Base-by-base conservation (phyloP, 2,329 filamentous ascomycete species). In the Hawksworthiomyces lignivorus region DNA sequence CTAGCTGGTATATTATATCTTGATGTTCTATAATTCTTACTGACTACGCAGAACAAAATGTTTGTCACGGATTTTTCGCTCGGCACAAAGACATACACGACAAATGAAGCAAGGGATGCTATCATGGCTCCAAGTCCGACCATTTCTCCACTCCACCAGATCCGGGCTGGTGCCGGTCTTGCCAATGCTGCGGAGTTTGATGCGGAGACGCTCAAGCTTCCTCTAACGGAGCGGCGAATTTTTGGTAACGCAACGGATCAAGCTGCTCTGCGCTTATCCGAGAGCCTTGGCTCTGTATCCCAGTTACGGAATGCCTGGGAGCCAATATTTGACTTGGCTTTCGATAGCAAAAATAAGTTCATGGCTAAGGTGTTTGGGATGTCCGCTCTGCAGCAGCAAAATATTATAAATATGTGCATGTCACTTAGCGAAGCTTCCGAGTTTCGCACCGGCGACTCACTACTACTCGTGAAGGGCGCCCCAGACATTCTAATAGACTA, bases 281-380 rank as follows among this genome's bases (percentile, higher is more conserved):
- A 88, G 56, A 64, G 65, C 4, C 66, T 87, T 0, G 73, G 73
- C 0, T 63, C 74, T 0, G 75, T 85, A 0, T 60, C 69, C 1
- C 72, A 82, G 38, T 62, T 83, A 4, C 73, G 78, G 5, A 65
- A 69, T 8, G 67, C 71, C 48, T 87, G 82, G 80, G 72, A 72
- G 36, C 80, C 74, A 36, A 70, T 74, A 2, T 87, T 79, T 50
- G 77, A 83, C 41, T 65, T 86, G 19, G 75, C 81, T 0, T 89
- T 89, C 60, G 88, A 87, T 62, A 85, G 80, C 62, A 86, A 86
- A 66, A 88, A 87, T 62, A 89, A 89, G 60, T 88, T 80, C 56
- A 87, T 87, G 77, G 73, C 88, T 41, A 71, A 76, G 21, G 71
- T 80, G 1, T 73, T 82, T 34, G 67, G 66, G 2, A 49, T 71